Conservation (phyloP, 306 rosid species). For the Medicago ruthenica region DNA sequence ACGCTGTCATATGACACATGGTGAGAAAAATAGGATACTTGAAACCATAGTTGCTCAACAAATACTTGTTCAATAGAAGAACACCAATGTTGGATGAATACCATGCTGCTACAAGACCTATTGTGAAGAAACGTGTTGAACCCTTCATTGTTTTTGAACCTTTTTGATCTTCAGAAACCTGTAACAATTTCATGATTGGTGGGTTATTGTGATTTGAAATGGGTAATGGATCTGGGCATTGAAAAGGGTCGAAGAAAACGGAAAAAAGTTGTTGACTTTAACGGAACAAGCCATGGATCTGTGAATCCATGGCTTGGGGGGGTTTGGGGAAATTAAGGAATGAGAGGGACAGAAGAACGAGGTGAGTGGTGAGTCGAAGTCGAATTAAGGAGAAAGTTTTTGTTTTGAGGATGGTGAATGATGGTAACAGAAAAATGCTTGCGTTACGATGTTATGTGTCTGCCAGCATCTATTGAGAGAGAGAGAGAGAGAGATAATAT, state of each 20-base stretch:
- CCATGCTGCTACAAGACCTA: slow-evolving; percentile 88
- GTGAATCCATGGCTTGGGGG: slow-evolving; percentile 59
- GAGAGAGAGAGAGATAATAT: neutral
- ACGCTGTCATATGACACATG: slow-evolving; percentile 99
- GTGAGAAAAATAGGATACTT: slow-evolving; percentile 99
- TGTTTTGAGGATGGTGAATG: slow-evolving; percentile 48
- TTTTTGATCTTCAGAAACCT: slow-evolving; percentile 50
- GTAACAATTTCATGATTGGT: slow-evolving; percentile 44
- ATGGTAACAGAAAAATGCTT: slow-evolving; percentile 45
- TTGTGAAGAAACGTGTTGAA: slow-evolving; percentile 80
- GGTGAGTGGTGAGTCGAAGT: slow-evolving; percentile 34
- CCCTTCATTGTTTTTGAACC: slow-evolving; percentile 59
- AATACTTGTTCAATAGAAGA: slow-evolving; percentile 86
- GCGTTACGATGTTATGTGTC: slow-evolving; percentile 26
- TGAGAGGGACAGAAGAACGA: neutral
- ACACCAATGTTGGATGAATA: slow-evolving; percentile 99
- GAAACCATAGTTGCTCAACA: slow-evolving; percentile 95
- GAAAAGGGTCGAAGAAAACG: slow-evolving; percentile 23
- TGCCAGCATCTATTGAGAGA: slow-evolving; percentile 26
- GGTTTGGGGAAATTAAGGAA: slow-evolving; percentile 31
- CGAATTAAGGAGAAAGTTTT: slow-evolving; percentile 39
- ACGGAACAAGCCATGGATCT: slow-evolving; percentile 71
- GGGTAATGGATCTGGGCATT: slow-evolving; percentile 51
- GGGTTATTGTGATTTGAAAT: neutral
- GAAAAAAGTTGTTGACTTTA: slow-evolving; percentile 27